Conservation (phyloP, 345 rosid genomes). For the Lepidium africanum region DNA sequence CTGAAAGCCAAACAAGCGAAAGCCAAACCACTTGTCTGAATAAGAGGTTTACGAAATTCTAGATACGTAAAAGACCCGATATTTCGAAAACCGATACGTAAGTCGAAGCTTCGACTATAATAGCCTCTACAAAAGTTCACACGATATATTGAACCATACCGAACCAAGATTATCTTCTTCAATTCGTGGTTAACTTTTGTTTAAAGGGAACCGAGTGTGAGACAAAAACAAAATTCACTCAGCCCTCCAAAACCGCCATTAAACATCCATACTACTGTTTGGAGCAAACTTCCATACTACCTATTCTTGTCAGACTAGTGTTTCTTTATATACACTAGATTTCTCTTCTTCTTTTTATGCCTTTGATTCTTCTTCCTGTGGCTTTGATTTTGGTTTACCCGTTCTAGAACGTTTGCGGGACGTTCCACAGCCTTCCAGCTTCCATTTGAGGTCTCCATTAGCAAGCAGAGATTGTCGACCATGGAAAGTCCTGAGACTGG, state of each 20-base stretch:
- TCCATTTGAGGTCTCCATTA: slow-evolving; percentile 45
- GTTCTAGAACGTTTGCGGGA: slow-evolving; percentile 50
- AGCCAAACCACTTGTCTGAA: too few relatives aligned
- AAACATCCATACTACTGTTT: background rate
- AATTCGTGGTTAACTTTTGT: background rate
- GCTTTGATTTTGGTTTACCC: slow-evolving; percentile 40
- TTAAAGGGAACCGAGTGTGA: slow-evolving; percentile 45
- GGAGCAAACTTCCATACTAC: background rate
- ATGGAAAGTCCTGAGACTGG: slow-evolving; percentile 50
- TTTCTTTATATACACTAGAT: background rate
- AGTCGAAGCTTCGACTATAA: too few relatives aligned
- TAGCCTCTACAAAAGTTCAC: background rate
- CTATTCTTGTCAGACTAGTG: slow-evolving; percentile 7
- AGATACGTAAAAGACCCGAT: background rate
- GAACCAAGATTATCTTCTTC: background rate
- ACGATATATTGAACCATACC: background rate
- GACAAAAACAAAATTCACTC: slow-evolving; percentile 62
- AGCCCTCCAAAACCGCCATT: slow-evolving; percentile 21
- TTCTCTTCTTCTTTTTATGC: slow-evolving; percentile 26
- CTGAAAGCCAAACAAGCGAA: too few relatives aligned
- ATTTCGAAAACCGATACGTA: background rate
- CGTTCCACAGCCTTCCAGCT: slow-evolving; percentile 31
- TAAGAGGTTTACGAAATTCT: background rate
- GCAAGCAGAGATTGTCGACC: slow-evolving; percentile 28
- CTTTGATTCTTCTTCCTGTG: slow-evolving; percentile 24